Conservation (phyloP, 192 early-diverging fungal genomes). For the Dispira simplex region DNA sequence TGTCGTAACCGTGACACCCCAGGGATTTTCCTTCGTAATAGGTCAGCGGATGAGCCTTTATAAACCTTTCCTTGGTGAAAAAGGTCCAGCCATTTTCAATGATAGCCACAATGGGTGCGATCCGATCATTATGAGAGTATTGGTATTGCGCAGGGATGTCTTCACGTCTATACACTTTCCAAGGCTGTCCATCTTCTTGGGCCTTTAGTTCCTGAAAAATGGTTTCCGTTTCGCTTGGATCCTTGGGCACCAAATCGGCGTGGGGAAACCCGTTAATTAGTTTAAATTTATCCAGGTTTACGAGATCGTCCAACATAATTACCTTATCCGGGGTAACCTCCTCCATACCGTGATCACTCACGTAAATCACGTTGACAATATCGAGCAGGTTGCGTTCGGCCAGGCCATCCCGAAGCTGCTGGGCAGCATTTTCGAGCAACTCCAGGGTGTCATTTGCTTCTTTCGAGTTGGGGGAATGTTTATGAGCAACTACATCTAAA, state of each 20-base stretch:
- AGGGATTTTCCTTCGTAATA: slow-evolving; percentile 14
- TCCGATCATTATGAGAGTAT: slow-evolving; percentile 43
- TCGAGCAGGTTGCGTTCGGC: slow-evolving; percentile 35
- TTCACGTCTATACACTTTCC: slow-evolving; percentile 49
- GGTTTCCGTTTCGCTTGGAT: slow-evolving; percentile 18
- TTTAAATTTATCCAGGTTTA: slow-evolving; percentile 33
- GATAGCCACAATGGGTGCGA: slow-evolving; percentile 56
- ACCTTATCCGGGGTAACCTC: slow-evolving; percentile 21
- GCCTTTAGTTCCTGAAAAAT: slow-evolving; percentile 37
- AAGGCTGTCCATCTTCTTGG: slow-evolving; percentile 31
- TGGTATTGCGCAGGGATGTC: slow-evolving; percentile 62
- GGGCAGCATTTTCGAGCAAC: slow-evolving; percentile 41
- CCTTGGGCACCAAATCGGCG: slow-evolving; percentile 41
- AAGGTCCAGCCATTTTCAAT: slow-evolving; percentile 51
- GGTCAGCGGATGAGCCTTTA: neutral
- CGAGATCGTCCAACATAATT: slow-evolving; percentile 58
- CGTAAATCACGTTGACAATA: slow-evolving; percentile 45
- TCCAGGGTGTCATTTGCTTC: slow-evolving; percentile 37
- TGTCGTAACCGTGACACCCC: slow-evolving; percentile 81
- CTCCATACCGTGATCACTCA: slow-evolving; percentile 88
- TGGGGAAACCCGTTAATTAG: slow-evolving; percentile 48
- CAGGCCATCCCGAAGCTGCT: slow-evolving; percentile 36
- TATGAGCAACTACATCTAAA: slow-evolving; percentile 65
- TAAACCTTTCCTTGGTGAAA: slow-evolving; percentile 15
- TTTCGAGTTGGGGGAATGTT: slow-evolving; percentile 43